A percentile compares a stretch with the other conserved stretches of the same genome.
Evolutionary conservation across 1,284 basidiomycete species (phyloP).

Genomic region (Stereum hirsutum): DNA sequence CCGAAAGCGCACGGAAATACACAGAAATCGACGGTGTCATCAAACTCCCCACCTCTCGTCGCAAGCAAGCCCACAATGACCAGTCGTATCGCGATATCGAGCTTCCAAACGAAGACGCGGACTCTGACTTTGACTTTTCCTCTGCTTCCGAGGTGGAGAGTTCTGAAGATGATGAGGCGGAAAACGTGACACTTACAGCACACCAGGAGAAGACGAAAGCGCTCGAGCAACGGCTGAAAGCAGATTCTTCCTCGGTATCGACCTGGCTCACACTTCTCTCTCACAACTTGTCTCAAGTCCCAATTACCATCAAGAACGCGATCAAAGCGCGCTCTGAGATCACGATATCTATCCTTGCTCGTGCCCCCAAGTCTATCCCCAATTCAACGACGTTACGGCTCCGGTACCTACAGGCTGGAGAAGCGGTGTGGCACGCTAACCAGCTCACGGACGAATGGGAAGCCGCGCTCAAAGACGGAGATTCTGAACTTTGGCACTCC

Average conservation of each 20-base stretch:
- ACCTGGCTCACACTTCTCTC: conserved; percentile 63
- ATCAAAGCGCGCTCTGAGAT: conserved; percentile 60
- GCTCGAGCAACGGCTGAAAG: conserved; percentile 45
- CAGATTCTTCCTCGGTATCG: conserved; percentile 39
- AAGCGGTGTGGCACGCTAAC: conserved; percentile 55
- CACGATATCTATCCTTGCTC: conserved; percentile 53
- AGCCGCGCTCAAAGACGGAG: conserved; percentile 41
- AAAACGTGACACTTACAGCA: conserved; percentile 31
- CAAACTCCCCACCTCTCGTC: conserved; percentile 33
- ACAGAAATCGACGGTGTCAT: conserved; percentile 62
- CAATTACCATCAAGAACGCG: conserved; percentile 55
- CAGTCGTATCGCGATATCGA: conserved; percentile 46
- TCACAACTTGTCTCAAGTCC: conserved; percentile 48
- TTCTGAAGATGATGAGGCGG: conserved; percentile 21
- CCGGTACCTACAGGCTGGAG: conserved; percentile 61
- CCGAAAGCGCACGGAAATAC: conserved; percentile 32
- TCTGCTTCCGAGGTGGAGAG: conserved; percentile 16
- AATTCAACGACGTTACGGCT: conserved; percentile 43
- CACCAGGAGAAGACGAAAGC: conserved; percentile 47
- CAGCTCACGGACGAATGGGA: conserved; percentile 65
- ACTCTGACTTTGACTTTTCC: conserved; percentile 34
- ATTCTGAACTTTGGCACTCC: conserved; percentile 54
- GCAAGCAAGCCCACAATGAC: conserved; percentile 20
- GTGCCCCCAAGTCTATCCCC: conserved; percentile 50
- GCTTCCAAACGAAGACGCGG: conserved; percentile 21